phyloP scores from a whole-genome alignment of 495 filamentous ascomycete genomes.

The Aspergillus haitiensis region DNA sequence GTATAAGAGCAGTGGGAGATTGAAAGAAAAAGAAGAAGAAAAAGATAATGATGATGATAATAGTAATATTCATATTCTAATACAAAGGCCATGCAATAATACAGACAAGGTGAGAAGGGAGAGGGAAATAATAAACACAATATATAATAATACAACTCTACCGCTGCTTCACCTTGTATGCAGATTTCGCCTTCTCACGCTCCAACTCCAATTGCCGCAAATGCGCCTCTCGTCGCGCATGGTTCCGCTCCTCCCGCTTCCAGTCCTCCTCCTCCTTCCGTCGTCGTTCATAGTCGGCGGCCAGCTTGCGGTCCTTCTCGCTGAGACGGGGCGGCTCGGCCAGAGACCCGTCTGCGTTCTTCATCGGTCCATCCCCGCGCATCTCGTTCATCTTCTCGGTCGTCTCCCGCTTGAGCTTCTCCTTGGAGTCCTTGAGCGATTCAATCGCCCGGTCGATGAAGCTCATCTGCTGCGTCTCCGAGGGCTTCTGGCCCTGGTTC shows the following conservation, averaged over 20 bases:
- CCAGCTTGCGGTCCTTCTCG: conserved; percentile 31
- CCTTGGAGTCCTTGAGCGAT: conserved; percentile 21
- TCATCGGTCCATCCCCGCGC: conserved; percentile 18
- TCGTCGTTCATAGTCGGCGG: conserved; percentile 29
- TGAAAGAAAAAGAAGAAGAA: too few species aligned
- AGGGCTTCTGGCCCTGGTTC: not conserved
- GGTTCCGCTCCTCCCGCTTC: conserved; percentile 33
- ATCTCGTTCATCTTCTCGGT: conserved; percentile 25
- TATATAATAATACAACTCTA: conserved; percentile 2
- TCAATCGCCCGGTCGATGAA: conserved; percentile 31
- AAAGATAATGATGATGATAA: too few species aligned
- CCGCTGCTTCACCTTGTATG: conserved; percentile 14
- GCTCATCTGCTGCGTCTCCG: conserved; percentile 16
- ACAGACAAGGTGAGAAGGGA: not conserved
- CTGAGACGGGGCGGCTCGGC: conserved; percentile 29
- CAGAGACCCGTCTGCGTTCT: conserved; percentile 28
- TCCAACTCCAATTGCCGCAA: conserved; percentile 21
- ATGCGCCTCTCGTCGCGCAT: conserved; percentile 26
- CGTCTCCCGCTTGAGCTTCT: conserved; percentile 20
- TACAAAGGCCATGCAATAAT: not conserved
- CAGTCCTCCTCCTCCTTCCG: conserved; percentile 31
- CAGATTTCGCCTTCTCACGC: conserved; percentile 23
- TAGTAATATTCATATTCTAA: too few species aligned
- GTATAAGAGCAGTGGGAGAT: too few species aligned
- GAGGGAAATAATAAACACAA: not conserved